A percentile compares a stretch with the other conserved stretches of the same genome.
Evolutionary conservation across 495 filamentous ascomycete genomes (phyloP).

Genomic region (Echria macrotheca): DNA sequence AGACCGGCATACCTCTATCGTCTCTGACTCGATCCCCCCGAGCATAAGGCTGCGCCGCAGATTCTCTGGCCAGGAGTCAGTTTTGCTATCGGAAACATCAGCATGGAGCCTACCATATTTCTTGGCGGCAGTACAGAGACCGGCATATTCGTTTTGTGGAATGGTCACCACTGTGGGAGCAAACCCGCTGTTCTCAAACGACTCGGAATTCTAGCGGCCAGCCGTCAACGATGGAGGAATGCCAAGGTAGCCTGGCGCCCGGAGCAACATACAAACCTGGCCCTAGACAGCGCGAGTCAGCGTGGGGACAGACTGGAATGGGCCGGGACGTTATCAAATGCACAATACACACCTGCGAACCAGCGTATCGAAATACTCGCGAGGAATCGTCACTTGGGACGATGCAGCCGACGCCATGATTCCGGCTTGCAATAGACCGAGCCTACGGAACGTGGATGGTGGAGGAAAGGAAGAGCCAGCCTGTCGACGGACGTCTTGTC

Average conservation of each 20-base stretch:
- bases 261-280: constrained; percentile 22
- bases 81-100: neutral
- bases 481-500: neutral
- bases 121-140: constrained; percentile 19
- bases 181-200: constrained; percentile 4
- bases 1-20: too few species aligned
- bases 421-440: constrained; percentile 2
- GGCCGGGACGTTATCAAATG: too few species aligned
- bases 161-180: constrained; percentile 16
- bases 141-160: constrained; percentile 30
- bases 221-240: neutral
- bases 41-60: constrained; percentile 57
- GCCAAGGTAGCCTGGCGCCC: neutral
- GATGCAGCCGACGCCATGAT: constrained; percentile 22
- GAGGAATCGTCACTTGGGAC: constrained; percentile 45
- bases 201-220: constrained; percentile 13
- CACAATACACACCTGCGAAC: constrained; percentile 48
- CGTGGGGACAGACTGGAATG: too few species aligned
- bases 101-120: constrained; percentile 30
- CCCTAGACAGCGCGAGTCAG: constrained; percentile 9
- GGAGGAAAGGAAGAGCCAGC: neutral
- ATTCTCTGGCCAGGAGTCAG: constrained; percentile 40
- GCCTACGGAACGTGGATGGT: constrained; percentile 1
- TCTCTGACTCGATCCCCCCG: constrained; percentile 60
- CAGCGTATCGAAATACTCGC: constrained; percentile 48